Conservation (phyloP, 2,329 filamentous ascomycete genomes). For the Elsinoe necatrix region DNA sequence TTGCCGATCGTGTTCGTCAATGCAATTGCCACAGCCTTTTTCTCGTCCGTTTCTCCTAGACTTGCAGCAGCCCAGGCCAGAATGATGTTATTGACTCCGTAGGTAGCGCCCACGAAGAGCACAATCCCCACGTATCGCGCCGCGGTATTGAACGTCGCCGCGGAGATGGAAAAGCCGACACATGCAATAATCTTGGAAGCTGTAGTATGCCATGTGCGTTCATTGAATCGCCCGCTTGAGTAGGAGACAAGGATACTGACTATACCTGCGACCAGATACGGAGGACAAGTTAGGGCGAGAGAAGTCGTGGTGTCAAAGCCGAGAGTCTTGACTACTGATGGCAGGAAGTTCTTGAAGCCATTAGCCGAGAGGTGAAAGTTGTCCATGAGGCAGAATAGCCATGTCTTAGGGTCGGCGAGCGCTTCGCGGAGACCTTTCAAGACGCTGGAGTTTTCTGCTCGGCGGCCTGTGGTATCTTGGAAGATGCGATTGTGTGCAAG, state of each 20-base stretch:
- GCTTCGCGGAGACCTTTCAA: constrained; percentile 29
- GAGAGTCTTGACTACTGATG: constrained; percentile 27
- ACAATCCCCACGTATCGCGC: constrained; percentile 30
- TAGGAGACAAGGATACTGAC: constrained; percentile 30
- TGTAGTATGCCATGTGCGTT: constrained; percentile 34
- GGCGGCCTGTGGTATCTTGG: constrained; percentile 29
- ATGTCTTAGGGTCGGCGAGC: constrained; percentile 28
- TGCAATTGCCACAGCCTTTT: constrained; percentile 24
- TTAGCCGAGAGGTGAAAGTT: constrained; percentile 31
- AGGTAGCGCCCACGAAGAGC: constrained; percentile 34
- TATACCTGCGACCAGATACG: constrained; percentile 30
- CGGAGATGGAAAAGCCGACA: constrained; percentile 27
- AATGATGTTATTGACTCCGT: constrained; percentile 50
- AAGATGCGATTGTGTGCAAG: constrained; percentile 27
- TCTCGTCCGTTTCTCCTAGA: constrained; percentile 23
- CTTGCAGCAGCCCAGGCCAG: constrained; percentile 47
- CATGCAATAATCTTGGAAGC: constrained; percentile 26
- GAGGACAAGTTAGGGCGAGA: constrained; percentile 29
- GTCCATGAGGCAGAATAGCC: constrained; percentile 30
- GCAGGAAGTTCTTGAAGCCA: constrained; percentile 29
- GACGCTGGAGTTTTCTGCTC: constrained; percentile 26
- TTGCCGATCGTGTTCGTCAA: constrained; percentile 24
- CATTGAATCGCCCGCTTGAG: constrained; percentile 33
- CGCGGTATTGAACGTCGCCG: constrained; percentile 23
- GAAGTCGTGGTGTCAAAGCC: constrained; percentile 28